Evolutionary conservation across 768 basidiomycete species (phyloP).

Genomic region (Hypholoma fasciculare): DNA sequence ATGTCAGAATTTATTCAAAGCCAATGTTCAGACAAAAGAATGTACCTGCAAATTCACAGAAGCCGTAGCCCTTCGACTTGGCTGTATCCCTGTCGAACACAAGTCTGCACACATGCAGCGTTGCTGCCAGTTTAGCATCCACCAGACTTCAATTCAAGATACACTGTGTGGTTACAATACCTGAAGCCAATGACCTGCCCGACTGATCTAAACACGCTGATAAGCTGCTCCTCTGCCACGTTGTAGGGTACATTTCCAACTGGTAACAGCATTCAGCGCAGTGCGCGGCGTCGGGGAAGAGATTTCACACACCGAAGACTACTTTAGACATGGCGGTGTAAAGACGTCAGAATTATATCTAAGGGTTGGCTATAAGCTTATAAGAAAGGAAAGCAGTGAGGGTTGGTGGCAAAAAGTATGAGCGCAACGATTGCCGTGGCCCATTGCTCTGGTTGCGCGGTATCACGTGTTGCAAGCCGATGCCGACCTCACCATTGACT

Average conservation of each 20-base stretch:
- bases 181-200: slow-evolving; percentile 89
- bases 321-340: slow-evolving; percentile 24
- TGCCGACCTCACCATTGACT: no score
- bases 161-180: slow-evolving; percentile 34
- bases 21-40: slow-evolving; percentile 27
- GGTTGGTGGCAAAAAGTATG: no score
- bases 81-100: slow-evolving; percentile 91
- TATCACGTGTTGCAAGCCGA: no score
- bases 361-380: no score
- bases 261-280: background rate
- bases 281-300: background rate
- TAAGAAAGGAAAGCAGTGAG: background rate
- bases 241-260: slow-evolving; percentile 92
- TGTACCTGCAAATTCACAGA: slow-evolving; percentile 91
- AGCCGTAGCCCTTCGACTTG: slow-evolving; percentile 92
- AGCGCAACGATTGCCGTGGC: no score
- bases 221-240: slow-evolving; percentile 87
- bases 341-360: no score
- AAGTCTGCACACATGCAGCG: slow-evolving; percentile 46
- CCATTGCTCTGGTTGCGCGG: no score
- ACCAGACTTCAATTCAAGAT: background rate
- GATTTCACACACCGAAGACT: slow-evolving; percentile 21
- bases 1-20: slow-evolving; percentile 35
- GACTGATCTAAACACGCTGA: slow-evolving; percentile 86
- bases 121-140: background rate